These are phyloP conservation scores for Saccharomycopsis fodiens DNA, from an alignment of 805 yeast genomes.

Conservation along the genomic window DNA sequence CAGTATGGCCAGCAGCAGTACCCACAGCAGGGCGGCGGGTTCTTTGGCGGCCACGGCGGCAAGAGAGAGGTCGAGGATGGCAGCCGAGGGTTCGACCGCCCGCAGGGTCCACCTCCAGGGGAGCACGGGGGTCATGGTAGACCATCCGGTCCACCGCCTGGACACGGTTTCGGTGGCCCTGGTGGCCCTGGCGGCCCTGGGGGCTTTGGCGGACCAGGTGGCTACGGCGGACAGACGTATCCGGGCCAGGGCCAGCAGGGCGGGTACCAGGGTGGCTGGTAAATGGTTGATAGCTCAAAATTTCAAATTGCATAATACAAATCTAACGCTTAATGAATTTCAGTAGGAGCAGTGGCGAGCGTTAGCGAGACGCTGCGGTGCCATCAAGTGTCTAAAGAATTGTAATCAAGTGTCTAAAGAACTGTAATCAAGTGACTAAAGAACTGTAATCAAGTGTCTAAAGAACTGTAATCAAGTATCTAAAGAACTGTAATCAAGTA, in stretches of 20 bases:
- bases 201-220: not conserved
- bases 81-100: not conserved
- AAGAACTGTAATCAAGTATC: too few species aligned
- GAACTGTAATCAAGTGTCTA: too few species aligned
- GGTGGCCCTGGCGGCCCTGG: not conserved
- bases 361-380: too few species aligned
- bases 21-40: not conserved
- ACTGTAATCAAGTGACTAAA: too few species aligned
- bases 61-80: not conserved
- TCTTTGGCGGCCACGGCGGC: not conserved
- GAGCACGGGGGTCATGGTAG: not conserved
- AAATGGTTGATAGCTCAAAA: too few species aligned
- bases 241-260: not conserved
- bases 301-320: too few species aligned
- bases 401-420: too few species aligned
- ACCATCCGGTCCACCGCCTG: too few species aligned
- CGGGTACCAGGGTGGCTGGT: not conserved
- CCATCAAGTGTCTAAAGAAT: too few species aligned
- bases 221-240: not conserved
- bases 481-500: too few species aligned
- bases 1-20: not conserved
- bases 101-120: constrained; percentile 1
- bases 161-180: not conserved
- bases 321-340: too few species aligned
- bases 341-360: too few species aligned